Percentiles rank a stretch among this genome's conserved stretches.
Conservation (phyloP, 1,284 basidiomycete genomes). For the Irpex rosettiformis region DNA sequence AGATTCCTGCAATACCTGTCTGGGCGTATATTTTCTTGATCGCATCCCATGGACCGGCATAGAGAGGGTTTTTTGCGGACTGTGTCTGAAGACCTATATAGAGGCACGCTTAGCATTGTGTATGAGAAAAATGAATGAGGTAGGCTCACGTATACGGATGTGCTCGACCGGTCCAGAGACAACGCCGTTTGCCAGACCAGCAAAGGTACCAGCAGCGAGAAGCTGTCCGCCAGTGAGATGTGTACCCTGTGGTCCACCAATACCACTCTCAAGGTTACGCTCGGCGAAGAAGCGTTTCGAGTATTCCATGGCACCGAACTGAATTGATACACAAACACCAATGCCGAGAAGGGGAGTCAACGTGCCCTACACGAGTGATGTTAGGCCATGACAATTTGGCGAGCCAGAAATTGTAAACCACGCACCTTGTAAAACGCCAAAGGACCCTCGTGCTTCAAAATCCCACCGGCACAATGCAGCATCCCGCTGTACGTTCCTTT, state of each 20-base stretch:
- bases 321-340: conserved; percentile 93
- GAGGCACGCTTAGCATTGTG: background rate
- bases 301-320: conserved; percentile 91
- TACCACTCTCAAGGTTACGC: conserved; percentile 51
- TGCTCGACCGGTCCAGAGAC: conserved; percentile 97
- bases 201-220: conserved; percentile 75
- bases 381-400: background rate
- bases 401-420: background rate
- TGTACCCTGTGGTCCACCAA: conserved; percentile 58
- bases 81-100: conserved; percentile 84
- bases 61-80: conserved; percentile 66
- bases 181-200: conserved; percentile 88
- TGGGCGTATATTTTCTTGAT: conserved; percentile 75
- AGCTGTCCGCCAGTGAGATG: conserved; percentile 65
- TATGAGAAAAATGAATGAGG: conserved; percentile 4
- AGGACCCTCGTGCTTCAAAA: conserved; percentile 89
- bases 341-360: conserved; percentile 92
- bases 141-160: conserved; percentile 85
- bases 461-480: conserved; percentile 84
- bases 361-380: conserved; percentile 63
- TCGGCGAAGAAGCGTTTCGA: conserved; percentile 81
- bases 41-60: conserved; percentile 85
- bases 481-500: conserved; percentile 88
- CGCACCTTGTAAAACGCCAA: conserved; percentile 93
- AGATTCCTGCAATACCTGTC: conserved; percentile 82